phyloP scores from a whole-genome alignment of 1,284 basidiomycete genomes.

The Cryptococcus amylolentus region DNA sequence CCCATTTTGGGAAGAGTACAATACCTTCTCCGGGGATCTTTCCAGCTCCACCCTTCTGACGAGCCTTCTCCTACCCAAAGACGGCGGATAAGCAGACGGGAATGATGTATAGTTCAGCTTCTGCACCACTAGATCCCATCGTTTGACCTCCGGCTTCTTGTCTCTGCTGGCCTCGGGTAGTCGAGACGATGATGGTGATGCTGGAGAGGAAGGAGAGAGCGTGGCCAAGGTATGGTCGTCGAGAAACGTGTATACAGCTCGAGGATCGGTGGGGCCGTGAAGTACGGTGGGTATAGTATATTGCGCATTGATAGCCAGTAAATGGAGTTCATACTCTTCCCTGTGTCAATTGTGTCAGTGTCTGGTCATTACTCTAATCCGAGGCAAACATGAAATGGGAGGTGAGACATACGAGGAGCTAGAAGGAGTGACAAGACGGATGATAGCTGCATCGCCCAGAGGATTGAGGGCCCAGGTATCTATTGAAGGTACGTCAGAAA shows the following conservation, averaged over 20 bases:
- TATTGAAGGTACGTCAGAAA: slow-evolving; percentile 1
- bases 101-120: slow-evolving; percentile 15
- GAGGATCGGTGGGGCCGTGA: slow-evolving; percentile 5
- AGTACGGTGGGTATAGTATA: slow-evolving; percentile 12
- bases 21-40: background rate
- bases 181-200: background rate
- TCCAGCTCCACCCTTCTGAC: background rate
- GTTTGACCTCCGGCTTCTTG: no score
- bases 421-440: background rate
- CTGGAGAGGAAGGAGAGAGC: slow-evolving; percentile 1
- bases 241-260: slow-evolving; percentile 16
- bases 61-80: background rate
- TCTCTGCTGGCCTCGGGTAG: background rate
- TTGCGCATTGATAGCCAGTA: slow-evolving; percentile 25
- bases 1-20: slow-evolving; percentile 2
- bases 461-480: slow-evolving; percentile 25
- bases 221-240: slow-evolving; percentile 15
- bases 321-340: slow-evolving; percentile 11
- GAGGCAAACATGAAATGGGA: no score
- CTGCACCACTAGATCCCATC: slow-evolving; percentile 10
- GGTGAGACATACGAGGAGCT: background rate
- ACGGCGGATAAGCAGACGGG: slow-evolving; percentile 14
- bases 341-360: background rate
- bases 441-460: slow-evolving; percentile 22
- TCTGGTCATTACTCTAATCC: background rate